Percentiles rank a stretch among this genome's conserved stretches.
Evolutionary conservation across 1,284 basidiomycete species (phyloP).

Genomic region (Fomitopsis palustris): DNA sequence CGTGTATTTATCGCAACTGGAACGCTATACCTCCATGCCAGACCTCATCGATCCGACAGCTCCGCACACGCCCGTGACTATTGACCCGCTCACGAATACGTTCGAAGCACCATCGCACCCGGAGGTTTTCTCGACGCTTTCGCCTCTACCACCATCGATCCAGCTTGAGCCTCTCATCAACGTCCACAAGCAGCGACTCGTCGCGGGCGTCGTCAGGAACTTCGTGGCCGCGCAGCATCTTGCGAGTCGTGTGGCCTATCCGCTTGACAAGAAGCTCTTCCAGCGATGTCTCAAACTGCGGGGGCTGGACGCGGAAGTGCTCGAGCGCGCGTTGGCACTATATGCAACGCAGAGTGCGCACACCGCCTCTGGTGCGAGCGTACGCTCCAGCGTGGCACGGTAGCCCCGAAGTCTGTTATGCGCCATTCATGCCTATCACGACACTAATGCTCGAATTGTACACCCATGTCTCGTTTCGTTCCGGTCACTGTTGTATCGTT

Average conservation of each 20-base stretch:
- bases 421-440: background rate
- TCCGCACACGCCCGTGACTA: conserved; percentile 61
- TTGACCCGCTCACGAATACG: conserved; percentile 58
- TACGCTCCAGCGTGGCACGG: background rate
- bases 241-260: conserved; percentile 65
- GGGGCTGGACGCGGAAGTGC: conserved; percentile 51
- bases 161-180: conserved; percentile 85
- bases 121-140: conserved; percentile 69
- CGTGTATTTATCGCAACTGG: conserved; percentile 74
- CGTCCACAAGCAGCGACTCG: conserved; percentile 81
- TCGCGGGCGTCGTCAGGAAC: conserved; percentile 73
- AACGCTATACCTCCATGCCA: conserved; percentile 64
- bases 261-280: conserved; percentile 70
- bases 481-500: background rate
- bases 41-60: conserved; percentile 82
- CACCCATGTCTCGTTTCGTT: background rate
- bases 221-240: conserved; percentile 80
- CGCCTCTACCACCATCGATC: conserved; percentile 68
- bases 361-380: background rate
- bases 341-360: conserved; percentile 12
- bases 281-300: conserved; percentile 71
- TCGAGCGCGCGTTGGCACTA: conserved; percentile 44
- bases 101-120: conserved; percentile 69
- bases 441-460: background rate
- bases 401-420: background rate